Evolutionary conservation across 805 yeast species (phyloP).

Genomic region (Nematodospora valgi): DNA sequence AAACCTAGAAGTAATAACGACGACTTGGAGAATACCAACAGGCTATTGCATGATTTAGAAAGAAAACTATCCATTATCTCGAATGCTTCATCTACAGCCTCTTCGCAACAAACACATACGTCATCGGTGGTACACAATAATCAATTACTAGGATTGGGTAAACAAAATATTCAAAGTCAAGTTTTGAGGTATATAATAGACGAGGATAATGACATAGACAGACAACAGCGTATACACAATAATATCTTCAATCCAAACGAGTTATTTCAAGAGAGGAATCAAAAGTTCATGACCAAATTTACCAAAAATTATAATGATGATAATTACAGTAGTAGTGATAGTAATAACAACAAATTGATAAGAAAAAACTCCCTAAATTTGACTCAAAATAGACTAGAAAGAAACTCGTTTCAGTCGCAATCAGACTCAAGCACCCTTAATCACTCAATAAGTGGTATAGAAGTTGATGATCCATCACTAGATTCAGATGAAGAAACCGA

Average conservation of each 20-base stretch:
- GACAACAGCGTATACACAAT: slow-evolving; percentile 8
- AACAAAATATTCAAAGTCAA: slow-evolving; percentile 25
- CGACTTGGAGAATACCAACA: slow-evolving; percentile 1
- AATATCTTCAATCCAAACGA: slow-evolving; percentile 30
- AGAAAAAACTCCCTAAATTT: slow-evolving; percentile 8
- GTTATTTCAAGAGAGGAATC: slow-evolving; percentile 35
- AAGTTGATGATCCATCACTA: slow-evolving; percentile 1
- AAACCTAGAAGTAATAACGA: too few relatives aligned
- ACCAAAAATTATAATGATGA: slow-evolving; percentile 23
- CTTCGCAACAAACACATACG: slow-evolving; percentile 11
- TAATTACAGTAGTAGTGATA: slow-evolving; percentile 3
- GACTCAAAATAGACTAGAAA: slow-evolving; percentile 4
- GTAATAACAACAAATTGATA: slow-evolving; percentile 4
- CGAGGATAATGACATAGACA: slow-evolving; percentile 5
- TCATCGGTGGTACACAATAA: slow-evolving; percentile 13
- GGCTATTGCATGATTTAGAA: slow-evolving; percentile 28
- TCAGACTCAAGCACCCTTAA: slow-evolving; percentile 1
- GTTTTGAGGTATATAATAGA: slow-evolving; percentile 32
- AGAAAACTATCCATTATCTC: slow-evolving; percentile 31
- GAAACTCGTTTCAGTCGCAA: slow-evolving; percentile 2
- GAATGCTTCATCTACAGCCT: slow-evolving; percentile 20
- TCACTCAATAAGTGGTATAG: slow-evolving; percentile 1
- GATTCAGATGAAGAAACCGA: slow-evolving; percentile 2
- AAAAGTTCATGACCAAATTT: slow-evolving; percentile 27
- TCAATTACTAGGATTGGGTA: slow-evolving; percentile 7